A percentile compares a stretch with the other conserved stretches of the same genome.
These are phyloP conservation scores for Picochlorum sp. DNA, from an alignment of 139 green algal genomes.

Conservation along the genomic window DNA sequence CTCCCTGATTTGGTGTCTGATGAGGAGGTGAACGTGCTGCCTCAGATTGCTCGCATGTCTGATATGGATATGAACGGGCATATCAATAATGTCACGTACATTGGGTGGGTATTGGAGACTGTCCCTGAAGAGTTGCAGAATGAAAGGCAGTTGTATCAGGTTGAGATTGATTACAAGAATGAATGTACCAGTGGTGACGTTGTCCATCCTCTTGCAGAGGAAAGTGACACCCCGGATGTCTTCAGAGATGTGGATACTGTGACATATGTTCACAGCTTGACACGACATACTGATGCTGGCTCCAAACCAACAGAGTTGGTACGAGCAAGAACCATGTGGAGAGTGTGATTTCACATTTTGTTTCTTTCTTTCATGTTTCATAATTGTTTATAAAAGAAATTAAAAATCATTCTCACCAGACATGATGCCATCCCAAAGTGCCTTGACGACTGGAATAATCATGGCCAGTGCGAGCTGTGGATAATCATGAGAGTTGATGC, in stretches of 20 bases:
- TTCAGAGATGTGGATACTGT: slow-evolving; percentile 11
- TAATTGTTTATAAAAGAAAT: too few species aligned
- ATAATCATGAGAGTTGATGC: slow-evolving; percentile 31
- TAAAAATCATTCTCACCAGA: too few species aligned
- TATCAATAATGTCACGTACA: slow-evolving; percentile 97
- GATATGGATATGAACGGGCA: slow-evolving; percentile 98
- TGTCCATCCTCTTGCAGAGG: slow-evolving; percentile 45
- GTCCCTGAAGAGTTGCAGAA: slow-evolving; percentile 59
- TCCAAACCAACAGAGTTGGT: slow-evolving; percentile 56
- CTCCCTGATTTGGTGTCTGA: slow-evolving; percentile 23
- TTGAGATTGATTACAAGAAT: slow-evolving; percentile 84
- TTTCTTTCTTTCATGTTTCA: too few species aligned
- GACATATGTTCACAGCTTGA: slow-evolving; percentile 43
- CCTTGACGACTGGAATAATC: slow-evolving; percentile 20
- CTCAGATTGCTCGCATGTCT: slow-evolving; percentile 44
- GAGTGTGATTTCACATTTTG: too few species aligned
- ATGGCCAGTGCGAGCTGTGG: slow-evolving; percentile 19
- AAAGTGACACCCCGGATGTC: neutral
- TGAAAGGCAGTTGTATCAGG: slow-evolving; percentile 52
- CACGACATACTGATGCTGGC: slow-evolving; percentile 33
- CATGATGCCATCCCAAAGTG: slow-evolving; percentile 15
- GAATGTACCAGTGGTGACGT: slow-evolving; percentile 71
- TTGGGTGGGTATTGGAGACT: slow-evolving; percentile 83
- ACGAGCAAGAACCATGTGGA: slow-evolving; percentile 59
- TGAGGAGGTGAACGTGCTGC: neutral